Percentiles rank a stretch among this genome's conserved stretches.
Conservation (phyloP, 225 moss, liverwort and hornwort genomes). For the Anthoceros angustus region DNA sequence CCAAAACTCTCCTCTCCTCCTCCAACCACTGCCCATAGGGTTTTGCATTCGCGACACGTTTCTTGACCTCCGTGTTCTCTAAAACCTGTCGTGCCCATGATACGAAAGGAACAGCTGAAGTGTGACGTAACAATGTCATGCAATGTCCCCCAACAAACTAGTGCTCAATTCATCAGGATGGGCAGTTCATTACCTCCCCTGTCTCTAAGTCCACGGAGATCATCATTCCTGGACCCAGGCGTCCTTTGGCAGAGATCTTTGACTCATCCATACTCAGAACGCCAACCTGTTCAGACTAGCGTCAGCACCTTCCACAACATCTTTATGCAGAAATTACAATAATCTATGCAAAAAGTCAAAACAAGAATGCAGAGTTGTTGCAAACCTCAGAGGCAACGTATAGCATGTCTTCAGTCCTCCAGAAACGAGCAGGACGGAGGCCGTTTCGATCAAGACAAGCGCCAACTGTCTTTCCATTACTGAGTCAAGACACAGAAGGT, state of each 20-base stretch:
- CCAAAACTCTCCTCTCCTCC: constrained; percentile 39
- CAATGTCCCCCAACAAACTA: not conserved
- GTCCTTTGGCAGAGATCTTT: constrained; percentile 60
- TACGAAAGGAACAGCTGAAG: not conserved
- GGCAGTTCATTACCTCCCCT: constrained; percentile 44
- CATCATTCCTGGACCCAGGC: constrained; percentile 98
- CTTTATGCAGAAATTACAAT: not conserved
- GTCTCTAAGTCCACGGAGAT: constrained; percentile 81
- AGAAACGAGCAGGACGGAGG: constrained; percentile 91
- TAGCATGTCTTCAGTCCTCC: constrained; percentile 73
- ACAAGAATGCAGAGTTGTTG: too few species aligned
- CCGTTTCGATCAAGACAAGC: constrained; percentile 96
- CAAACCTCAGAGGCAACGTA: constrained; percentile 91
- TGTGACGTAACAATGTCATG: not conserved
- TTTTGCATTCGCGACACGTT: constrained; percentile 62
- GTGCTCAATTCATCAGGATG: not conserved
- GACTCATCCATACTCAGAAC: constrained; percentile 71
- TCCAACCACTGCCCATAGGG: constrained; percentile 77
- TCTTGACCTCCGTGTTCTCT: constrained; percentile 89
- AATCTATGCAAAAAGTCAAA: not conserved
- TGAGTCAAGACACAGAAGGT: constrained; percentile 14
- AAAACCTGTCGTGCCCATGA: constrained; percentile 35
- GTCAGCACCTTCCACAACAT: not conserved
- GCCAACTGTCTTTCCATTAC: constrained; percentile 85
- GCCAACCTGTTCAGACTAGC: constrained; percentile 42